Evolutionary conservation across 108 stramenopile species (phyloP), one percentile per base, ranked within the genome.

Genomic region (Skeletonema costatum): DNA sequence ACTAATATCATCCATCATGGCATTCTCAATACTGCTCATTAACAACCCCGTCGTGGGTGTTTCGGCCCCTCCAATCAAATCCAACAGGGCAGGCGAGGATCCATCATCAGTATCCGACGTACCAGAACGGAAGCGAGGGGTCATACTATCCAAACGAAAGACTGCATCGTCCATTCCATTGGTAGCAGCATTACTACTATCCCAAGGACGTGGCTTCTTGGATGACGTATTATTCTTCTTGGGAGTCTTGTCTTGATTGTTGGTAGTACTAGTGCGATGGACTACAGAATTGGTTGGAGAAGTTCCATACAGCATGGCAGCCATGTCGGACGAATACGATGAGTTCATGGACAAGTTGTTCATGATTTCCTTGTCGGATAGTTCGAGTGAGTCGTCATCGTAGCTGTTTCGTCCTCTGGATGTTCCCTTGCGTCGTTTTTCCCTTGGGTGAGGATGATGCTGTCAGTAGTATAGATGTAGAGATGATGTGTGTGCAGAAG

Each of bases 1-100:
- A 53, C 87, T 75, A 29, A 85, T 88, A 30, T 92, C 91, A 65
- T 94, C 93, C 25, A 86, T 79, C 74, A 92, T 82, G 10, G 53
- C 75, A 75, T 75, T 71, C 48, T 82, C 81, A 65, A 82, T 76
- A 53, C 66, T 82, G 35, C 60, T 75, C 71, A 82, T 66, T n/a
- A 82, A 48, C 31, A 80, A 51, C 1, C 68, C 79, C 2, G 79
- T 70, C 14, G 74, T 75, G n/a, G 81, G 81, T 13, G 81, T 82
- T 39, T 76, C 75, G 10, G 74, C 70, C 10, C 71, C 81, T 6
- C 71, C 73, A 25, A 82, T 82, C 30, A 82, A 66, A 66, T 82
- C 81, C 33, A 82, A 62, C 62, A 82, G 58, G n/a, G 65, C 68
- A 13, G 81, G 81, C 8, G 68, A 70, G 12, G 71, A 66, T 13